Percentiles rank a stretch among this genome's conserved stretches.
Conservation (phyloP, 306 rosid genomes). For the Hippophae gyantsensis region DNA sequence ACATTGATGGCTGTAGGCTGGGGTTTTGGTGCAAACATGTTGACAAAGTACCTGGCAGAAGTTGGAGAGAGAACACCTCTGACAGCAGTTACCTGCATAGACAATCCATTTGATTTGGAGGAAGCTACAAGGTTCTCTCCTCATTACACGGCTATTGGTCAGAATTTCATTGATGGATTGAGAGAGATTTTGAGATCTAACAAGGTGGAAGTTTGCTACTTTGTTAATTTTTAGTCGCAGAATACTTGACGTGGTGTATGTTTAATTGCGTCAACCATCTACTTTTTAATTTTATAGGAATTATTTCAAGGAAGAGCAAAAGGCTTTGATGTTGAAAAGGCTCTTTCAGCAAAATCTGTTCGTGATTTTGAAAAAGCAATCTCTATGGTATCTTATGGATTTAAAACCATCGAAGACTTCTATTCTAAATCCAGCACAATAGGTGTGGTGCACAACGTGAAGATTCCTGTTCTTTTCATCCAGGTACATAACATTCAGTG, state of each 20-base stretch:
- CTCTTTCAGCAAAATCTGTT: slow-evolving; percentile 58
- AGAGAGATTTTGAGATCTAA: slow-evolving; percentile 69
- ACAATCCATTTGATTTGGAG: slow-evolving; percentile 91
- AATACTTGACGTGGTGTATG: slow-evolving; percentile 16
- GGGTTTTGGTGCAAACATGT: slow-evolving; percentile 97
- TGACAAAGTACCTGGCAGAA: slow-evolving; percentile 91
- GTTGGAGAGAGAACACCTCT: slow-evolving; percentile 79
- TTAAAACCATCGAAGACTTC: slow-evolving; percentile 56
- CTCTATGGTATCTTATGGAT: slow-evolving; percentile 84
- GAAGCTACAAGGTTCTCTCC: slow-evolving; percentile 68
- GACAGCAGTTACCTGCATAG: slow-evolving; percentile 79
- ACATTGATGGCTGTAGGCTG: slow-evolving; percentile 82
- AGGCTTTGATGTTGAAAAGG: slow-evolving; percentile 74
- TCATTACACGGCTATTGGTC: slow-evolving; percentile 41
- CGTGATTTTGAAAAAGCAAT: slow-evolving; percentile 83
- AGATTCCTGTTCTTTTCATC: slow-evolving; percentile 81
- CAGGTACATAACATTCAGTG: slow-evolving; percentile 39
- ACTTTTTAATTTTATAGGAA: slow-evolving; percentile 40
- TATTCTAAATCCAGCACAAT: slow-evolving; percentile 69
- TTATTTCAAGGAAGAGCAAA: slow-evolving; percentile 82
- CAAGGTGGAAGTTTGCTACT: slow-evolving; percentile 44
- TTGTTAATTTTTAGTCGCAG: slow-evolving; percentile 2
- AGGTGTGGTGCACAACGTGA: slow-evolving; percentile 56
- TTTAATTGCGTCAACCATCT: slow-evolving; percentile 2
- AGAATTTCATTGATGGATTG: slow-evolving; percentile 63